Base-by-base conservation (phyloP, 2,329 filamentous ascomycete genomes). In the Orbilia quercus region DNA sequence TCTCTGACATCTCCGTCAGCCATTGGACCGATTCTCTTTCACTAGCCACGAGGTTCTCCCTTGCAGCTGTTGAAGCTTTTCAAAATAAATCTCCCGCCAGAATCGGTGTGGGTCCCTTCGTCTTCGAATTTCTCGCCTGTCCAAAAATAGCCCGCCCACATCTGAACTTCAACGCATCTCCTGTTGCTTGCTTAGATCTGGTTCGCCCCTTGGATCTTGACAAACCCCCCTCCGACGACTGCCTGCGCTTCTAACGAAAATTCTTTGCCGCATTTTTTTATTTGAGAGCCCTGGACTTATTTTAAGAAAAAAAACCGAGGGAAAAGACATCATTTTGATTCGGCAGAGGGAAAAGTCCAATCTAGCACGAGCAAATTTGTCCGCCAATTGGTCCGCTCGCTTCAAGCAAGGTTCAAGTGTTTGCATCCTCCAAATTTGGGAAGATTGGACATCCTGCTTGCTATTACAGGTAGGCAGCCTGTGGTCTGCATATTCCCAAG, bases 391-490 rank as follows among this genome's bases (percentile, higher is more conserved):
- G 31, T 18, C 31, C 40, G n/a, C n/a, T n/a, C n/a, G n/a, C n/a
- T n/a, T 36, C 53, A 73, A 48, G 36, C 60, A 47, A 73, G 51
- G 34, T 25, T 20, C 20, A 34, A n/a, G n/a, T n/a, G 42, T 48
- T 25, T 55, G 60, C 50, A 55, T 65, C 28, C 63, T 66, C 63
- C 63, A 67, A 67, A 66, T 66, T 66, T 66, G 62, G 62, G 62
- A 66, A 40, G 42, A 55, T 62, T 64, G 48, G 42, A 64, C 54
- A 59, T 47, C 20, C 51, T 62, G 60, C 60, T 62, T 66, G 60
- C 69, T 73, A 62, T 73, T 73, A 60, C 69, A 60, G 60, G 69
- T 73, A 73, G 69, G 69, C 69, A 73, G 54, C 69, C 60, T 66
- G 42, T 48, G 20, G 31, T 60, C 47, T 65, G 53, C 60, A 73